Conservation (phyloP, 192 early-diverging fungal genomes). For the Entophlyctis helioformis region DNA sequence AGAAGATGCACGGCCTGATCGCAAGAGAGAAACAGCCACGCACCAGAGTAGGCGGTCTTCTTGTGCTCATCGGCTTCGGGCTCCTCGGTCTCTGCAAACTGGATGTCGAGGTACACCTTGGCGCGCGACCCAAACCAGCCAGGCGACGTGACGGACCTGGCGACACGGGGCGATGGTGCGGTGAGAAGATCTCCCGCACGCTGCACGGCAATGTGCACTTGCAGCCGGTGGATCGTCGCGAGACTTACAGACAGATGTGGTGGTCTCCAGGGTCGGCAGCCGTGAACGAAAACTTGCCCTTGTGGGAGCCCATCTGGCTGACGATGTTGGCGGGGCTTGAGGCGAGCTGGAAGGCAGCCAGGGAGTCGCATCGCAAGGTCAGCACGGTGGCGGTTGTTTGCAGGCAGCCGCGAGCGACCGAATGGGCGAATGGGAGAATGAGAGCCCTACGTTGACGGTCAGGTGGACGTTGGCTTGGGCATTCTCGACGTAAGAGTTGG, state of each 20-base stretch:
- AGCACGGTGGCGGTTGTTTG: background rate
- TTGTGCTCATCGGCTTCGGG: no score
- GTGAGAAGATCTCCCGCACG: background rate
- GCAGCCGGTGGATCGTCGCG: no score
- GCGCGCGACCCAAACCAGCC: conserved; percentile 62
- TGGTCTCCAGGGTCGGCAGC: conserved; percentile 82
- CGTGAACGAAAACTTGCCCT: conserved; percentile 86
- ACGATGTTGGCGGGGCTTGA: conserved; percentile 29
- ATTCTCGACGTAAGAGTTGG: conserved; percentile 10
- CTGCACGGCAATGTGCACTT: no score
- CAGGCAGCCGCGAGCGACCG: background rate
- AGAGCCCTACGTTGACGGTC: conserved; percentile 16
- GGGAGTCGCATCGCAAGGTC: background rate
- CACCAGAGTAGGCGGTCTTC: no score
- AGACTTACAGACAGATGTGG: conserved; percentile 74
- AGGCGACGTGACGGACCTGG: conserved; percentile 24
- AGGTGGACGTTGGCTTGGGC: conserved; percentile 10
- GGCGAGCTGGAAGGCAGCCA: background rate
- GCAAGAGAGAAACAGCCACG: no score
- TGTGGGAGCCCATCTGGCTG: conserved; percentile 57
- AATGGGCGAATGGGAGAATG: conserved; percentile 15
- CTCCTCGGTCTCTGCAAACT: no score
- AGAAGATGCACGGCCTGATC: no score
- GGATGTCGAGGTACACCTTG: no score
- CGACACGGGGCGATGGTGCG: background rate